Evolutionary conservation across 2,329 filamentous ascomycete species (phyloP).

Genomic region (Pseudogymnoascus sp.): DNA sequence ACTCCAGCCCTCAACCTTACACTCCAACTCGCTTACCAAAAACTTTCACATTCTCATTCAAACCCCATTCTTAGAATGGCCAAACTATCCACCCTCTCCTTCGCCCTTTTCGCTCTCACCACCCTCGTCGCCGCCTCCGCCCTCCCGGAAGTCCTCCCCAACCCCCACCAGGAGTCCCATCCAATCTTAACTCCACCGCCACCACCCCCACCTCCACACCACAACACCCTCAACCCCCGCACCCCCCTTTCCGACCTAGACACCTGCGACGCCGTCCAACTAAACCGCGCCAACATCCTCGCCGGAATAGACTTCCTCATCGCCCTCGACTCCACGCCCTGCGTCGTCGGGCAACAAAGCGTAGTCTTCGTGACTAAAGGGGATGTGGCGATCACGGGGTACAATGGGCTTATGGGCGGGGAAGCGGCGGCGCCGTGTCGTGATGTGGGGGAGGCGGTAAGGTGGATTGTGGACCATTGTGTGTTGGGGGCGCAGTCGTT

Average conservation of each 20-base stretch:
- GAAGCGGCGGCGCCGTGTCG: neutral
- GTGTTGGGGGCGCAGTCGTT: neutral
- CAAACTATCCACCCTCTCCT: neutral
- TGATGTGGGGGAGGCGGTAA: neutral
- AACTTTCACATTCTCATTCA: too few relatives aligned
- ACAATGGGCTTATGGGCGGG: neutral
- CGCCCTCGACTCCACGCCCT: neutral
- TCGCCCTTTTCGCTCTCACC: neutral
- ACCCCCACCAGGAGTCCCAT: neutral
- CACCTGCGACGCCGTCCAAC: neutral
- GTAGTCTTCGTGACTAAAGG: neutral
- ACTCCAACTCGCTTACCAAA: neutral
- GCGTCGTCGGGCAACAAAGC: neutral
- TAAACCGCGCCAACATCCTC: neutral
- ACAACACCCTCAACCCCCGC: neutral
- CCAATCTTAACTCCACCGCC: neutral
- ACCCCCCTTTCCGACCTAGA: neutral
- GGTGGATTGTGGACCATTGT: neutral
- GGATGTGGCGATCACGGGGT: neutral
- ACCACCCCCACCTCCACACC: neutral
- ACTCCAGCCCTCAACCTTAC: neutral
- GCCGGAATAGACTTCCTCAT: neutral
- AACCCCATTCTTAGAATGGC: neutral
- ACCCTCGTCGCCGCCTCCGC: neutral
- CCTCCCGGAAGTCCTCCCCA: neutral